Evolutionary conservation across 129 eudicot species (phyloP).

Genomic region (Scalesia atractyloides): DNA sequence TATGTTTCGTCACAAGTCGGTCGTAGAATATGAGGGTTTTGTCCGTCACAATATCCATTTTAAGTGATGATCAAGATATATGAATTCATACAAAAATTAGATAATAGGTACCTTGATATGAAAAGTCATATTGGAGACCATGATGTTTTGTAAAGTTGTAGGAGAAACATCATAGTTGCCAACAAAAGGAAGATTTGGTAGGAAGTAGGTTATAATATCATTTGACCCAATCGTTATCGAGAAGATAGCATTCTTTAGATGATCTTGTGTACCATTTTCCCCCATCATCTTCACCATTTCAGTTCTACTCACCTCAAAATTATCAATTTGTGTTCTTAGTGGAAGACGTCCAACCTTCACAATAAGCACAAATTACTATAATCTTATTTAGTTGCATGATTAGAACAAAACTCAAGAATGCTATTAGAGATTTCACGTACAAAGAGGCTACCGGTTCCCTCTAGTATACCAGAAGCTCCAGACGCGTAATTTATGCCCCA

Average conservation of each 20-base stretch:
- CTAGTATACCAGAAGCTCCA: slow-evolving; percentile 67
- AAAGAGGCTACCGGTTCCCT: slow-evolving; percentile 53
- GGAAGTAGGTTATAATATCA: slow-evolving; percentile 57
- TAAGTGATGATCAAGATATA: too few relatives aligned
- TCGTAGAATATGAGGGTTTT: background rate
- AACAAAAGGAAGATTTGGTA: slow-evolving; percentile 53
- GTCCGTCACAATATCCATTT: background rate
- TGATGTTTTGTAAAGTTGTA: slow-evolving; percentile 43
- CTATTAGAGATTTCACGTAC: slow-evolving; percentile 31
- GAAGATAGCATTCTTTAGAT: slow-evolving; percentile 56
- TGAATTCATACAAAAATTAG: background rate
- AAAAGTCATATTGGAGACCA: slow-evolving; percentile 62
- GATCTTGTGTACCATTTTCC: slow-evolving; percentile 36
- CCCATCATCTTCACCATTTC: slow-evolving; percentile 53
- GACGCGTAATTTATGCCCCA: slow-evolving; percentile 65
- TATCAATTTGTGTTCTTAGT: slow-evolving; percentile 42
- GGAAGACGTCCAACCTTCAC: slow-evolving; percentile 59
- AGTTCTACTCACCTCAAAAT: slow-evolving; percentile 47
- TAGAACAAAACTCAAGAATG: background rate
- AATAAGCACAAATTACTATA: background rate
- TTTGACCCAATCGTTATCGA: slow-evolving; percentile 65
- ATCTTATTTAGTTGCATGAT: background rate
- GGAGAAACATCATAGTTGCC: slow-evolving; percentile 42
- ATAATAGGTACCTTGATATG: slow-evolving; percentile 53
- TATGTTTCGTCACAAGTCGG: background rate